Base-by-base conservation (phyloP, 345 rosid species). In the Ceriops decandra region DNA sequence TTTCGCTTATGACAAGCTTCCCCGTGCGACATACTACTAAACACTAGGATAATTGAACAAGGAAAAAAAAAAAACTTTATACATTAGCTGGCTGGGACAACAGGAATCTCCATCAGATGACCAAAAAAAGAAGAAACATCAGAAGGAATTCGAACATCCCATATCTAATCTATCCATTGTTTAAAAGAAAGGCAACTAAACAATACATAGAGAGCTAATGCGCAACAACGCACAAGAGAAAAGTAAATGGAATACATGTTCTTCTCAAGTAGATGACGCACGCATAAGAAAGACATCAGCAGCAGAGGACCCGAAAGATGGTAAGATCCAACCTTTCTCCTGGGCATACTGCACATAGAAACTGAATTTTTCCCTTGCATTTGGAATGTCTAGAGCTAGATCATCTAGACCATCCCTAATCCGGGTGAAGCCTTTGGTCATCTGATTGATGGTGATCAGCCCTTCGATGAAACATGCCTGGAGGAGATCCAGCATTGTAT, bases 341-440 rank as follows among this genome's bases (percentile, higher is more conserved):
- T 78, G 86, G 60, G 98, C 99, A 81, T 73, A 67, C 69, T 87
- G 88, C 33, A 69, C 78, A 53, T 92, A 95, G 82, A 74, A 77
- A 63, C 66, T 72, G 70, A 88, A 95, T 74, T 95, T 95, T 79
- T 92, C 92, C 74, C 76, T 82, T 0, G 98, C 99, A 61, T 92
- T 88, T 0, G 99, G 99, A 71, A 95, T 87, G 80, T 95, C 99
- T 0, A 95, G 95, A 17, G 96, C 96, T 74, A 95, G 79, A 80
- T 95, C 97, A n/a, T 95, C 96, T 0, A 95, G 91, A 57, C 92
- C 93, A 27, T 92, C 99, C 73, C 84, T 87, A 59, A 95, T 82
- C 33, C 98, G 85, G 69, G 85, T 76, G 82, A 92, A 90, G 46
- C 98, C 99, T 78, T 87, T 92, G 1, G 95, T 90, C 98, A 95